Evolutionary conservation across 2,329 filamentous ascomycete species (phyloP).

Genomic region (Arthrobotrys pseudoclavata): DNA sequence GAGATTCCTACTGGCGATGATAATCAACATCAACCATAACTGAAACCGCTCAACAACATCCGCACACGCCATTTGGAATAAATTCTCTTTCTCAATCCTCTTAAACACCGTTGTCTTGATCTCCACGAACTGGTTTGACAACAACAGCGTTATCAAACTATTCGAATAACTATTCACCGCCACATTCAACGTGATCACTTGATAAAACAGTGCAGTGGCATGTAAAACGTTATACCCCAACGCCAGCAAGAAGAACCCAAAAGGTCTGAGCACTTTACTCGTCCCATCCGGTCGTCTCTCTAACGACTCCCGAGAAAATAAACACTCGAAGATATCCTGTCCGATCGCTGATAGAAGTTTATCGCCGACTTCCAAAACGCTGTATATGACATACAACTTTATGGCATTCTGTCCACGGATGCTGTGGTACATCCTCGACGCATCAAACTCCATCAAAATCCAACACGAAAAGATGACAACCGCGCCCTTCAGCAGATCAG

Average conservation of each 20-base stretch:
- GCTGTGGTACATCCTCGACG: conserved; percentile 97
- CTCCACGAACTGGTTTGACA: conserved; percentile 99
- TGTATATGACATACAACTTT: conserved; percentile 99
- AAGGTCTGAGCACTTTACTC: conserved; percentile 87
- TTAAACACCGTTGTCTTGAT: conserved; percentile 99
- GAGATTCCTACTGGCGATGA: conserved; percentile 95
- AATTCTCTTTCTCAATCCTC: conserved; percentile 96
- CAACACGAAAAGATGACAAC: conserved; percentile 88
- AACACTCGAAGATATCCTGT: conserved; percentile 94
- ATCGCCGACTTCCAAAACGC: conserved; percentile 92
- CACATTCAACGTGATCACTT: conserved; percentile 97
- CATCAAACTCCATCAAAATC: conserved; percentile 90
- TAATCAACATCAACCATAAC: conserved; percentile 95
- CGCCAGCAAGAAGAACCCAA: conserved; percentile 91
- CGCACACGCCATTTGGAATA: conserved; percentile 95
- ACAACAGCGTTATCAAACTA: conserved; percentile 87
- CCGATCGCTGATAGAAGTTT: conserved; percentile 90
- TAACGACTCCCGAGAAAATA: conserved; percentile 92
- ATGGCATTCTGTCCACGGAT: conserved; percentile 96
- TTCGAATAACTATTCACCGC: conserved; percentile 99
- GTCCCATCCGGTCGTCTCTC: conserved; percentile 88
- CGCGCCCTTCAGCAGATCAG: conserved; percentile 89
- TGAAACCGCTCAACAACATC: conserved; percentile 98
- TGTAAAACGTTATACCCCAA: conserved; percentile 90
- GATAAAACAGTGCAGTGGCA: conserved; percentile 90